Evolutionary conservation across 768 basidiomycete genomes (phyloP), one percentile per base, ranked within the genome.

Genomic region (Termitomyces sp.): DNA sequence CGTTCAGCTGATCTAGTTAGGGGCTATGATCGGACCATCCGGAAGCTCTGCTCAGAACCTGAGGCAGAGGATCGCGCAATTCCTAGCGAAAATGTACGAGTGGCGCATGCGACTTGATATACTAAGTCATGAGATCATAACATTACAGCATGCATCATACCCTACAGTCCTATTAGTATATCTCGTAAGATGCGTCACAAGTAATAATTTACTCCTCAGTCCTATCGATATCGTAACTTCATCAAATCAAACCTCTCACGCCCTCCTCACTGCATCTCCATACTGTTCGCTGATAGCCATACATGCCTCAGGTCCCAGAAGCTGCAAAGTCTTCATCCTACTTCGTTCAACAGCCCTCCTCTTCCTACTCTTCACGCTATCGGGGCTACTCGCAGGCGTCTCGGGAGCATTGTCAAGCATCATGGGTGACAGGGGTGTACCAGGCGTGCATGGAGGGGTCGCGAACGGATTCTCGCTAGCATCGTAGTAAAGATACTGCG

Each of bases 251-350:
- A 58, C 52, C 35, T 60, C 55, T 49, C 54, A 50, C 33, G 50
- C 44, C 33, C 45, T 46, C 39, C 20, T 44, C 39, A 49, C n/a
- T n/a, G n/a, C 12, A 61, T 55, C 48, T 28, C 58, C 57, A 39
- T 50, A 62, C 45, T 44, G 58, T 33, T 62, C 28, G 20, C 18
- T 50, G 4, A 63, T 59, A 9, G 59, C 59, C 16, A 35, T 36
- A 50, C 15, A 15, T n/a, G 65, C 62, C 48, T 66, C 65, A 22
- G 46, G 54, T 4, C 65, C 65, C 40, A 66, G 38, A 46, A 63
- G 49, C 48, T 63, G 62, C 42, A 63, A 42, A 36, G 32, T 58
- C 45, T 66, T 66, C 44, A 58, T 44, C 58, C 33, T 32, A 36
- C 55, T 61, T 38, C 56, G 53, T 49, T 63, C 62, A 22, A 28